Percentiles rank a stretch among this genome's conserved stretches.
phyloP scores from a whole-genome alignment of 2,329 filamentous ascomycete species.

The Atkinsonella texensis region DNA sequence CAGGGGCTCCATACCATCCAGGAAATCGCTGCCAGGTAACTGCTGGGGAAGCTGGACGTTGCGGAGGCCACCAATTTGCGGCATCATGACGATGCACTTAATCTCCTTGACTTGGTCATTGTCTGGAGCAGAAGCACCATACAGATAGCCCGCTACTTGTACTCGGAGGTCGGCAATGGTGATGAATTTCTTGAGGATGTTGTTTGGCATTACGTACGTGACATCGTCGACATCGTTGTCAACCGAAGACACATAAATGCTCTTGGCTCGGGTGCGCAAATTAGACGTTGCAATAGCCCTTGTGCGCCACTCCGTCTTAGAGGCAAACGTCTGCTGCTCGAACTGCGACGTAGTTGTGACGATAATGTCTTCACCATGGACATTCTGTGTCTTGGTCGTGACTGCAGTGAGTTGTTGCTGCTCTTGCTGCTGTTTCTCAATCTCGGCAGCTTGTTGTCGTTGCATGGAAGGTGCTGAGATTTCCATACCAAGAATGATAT shows the following conservation, averaged over 20 bases:
- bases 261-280: conserved; percentile 84
- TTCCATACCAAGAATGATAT: conserved; percentile 99
- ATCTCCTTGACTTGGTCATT: conserved; percentile 97
- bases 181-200: conserved; percentile 96
- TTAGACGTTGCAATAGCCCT: conserved; percentile 94
- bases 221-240: conserved; percentile 84
- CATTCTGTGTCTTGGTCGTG: conserved; percentile 96
- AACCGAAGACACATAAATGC: conserved; percentile 96
- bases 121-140: conserved; percentile 83
- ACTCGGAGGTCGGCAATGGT: conserved; percentile 92
- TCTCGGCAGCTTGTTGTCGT: conserved; percentile 93
- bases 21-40: conserved; percentile 82
- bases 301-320: conserved; percentile 98
- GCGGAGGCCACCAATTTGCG: conserved; percentile 86
- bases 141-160: conserved; percentile 91
- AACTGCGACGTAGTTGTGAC: conserved; percentile 97
- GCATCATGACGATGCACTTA: conserved; percentile 92
- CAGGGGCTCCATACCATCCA: conserved; percentile 76
- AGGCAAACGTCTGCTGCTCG: conserved; percentile 94
- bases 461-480: conserved; percentile 97
- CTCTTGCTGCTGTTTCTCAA: conserved; percentile 97
- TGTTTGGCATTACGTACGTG: conserved; percentile 99
- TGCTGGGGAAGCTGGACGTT: conserved; percentile 85
- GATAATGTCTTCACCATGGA: conserved; percentile 93
- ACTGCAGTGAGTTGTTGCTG: conserved; percentile 93